Conservation (phyloP, 2,329 filamentous ascomycete species). For the Pestalotiopsis sp. region DNA sequence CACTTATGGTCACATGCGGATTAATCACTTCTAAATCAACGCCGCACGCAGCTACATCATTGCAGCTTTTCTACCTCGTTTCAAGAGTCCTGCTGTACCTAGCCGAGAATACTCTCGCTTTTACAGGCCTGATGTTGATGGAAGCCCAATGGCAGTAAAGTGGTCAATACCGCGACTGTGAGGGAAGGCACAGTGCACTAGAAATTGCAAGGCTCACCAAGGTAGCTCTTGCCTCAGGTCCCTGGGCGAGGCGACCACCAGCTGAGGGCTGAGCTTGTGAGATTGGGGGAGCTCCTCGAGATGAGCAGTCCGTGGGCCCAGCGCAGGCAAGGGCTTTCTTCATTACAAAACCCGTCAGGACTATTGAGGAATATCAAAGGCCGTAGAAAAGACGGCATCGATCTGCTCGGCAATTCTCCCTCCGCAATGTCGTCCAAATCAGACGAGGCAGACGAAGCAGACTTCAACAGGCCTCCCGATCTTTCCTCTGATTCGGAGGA, state of each 20-base stretch:
- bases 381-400: neutral
- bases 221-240: neutral
- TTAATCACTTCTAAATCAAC: too few relatives aligned
- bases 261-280: neutral
- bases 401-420: neutral
- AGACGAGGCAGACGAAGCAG: neutral
- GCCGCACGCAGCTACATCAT: too few relatives aligned
- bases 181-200: too few relatives aligned
- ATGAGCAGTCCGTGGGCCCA: neutral
- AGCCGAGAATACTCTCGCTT: too few relatives aligned
- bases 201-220: too few relatives aligned
- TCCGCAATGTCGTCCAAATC: neutral
- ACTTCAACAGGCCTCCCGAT: neutral
- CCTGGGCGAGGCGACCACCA: neutral
- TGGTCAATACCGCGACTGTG: too few relatives aligned
- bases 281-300: neutral
- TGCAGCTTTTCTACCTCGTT: too few relatives aligned
- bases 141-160: too few relatives aligned
- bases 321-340: neutral
- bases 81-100: too few relatives aligned
- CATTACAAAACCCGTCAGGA: neutral
- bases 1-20: too few relatives aligned
- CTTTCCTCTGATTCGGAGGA: conserved; percentile 4
- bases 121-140: too few relatives aligned
- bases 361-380: neutral